Evolutionary conservation across 345 rosid genomes (phyloP).

Genomic region (Clausena lansium): DNA sequence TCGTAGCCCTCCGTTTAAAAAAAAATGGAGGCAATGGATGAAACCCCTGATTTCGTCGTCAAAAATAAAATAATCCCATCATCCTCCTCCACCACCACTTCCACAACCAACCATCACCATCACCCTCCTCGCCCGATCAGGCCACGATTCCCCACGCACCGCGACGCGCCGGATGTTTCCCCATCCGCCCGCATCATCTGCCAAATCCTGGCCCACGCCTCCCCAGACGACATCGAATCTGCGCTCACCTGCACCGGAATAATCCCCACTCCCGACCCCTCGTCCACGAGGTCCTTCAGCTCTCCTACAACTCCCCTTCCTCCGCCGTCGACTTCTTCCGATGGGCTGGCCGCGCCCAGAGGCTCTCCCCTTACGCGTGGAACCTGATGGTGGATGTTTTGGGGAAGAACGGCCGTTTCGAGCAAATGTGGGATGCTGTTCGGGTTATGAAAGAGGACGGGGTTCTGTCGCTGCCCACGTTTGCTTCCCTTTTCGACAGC

Average conservation of each 20-base stretch:
- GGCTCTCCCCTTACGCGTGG: slow-evolving; percentile 42
- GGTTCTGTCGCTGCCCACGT: slow-evolving; percentile 27
- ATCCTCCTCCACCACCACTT: slow-evolving; percentile 13
- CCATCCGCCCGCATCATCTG: slow-evolving; percentile 31
- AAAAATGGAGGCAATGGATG: slow-evolving; percentile 5
- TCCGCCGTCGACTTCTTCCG: slow-evolving; percentile 50
- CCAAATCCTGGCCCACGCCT: slow-evolving; percentile 30
- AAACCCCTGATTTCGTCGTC: neutral
- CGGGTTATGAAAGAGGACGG: slow-evolving; percentile 50
- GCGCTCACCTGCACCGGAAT: slow-evolving; percentile 36
- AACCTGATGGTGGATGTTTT: slow-evolving; percentile 59
- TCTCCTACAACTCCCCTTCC: slow-evolving; percentile 35
- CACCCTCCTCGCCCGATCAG: neutral
- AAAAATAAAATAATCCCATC: slow-evolving; percentile 4
- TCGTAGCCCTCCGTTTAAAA: neutral
- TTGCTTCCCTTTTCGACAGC: slow-evolving; percentile 42
- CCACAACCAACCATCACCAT: neutral
- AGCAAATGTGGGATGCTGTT: slow-evolving; percentile 61
- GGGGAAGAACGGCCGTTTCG: slow-evolving; percentile 47
- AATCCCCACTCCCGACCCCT: slow-evolving; percentile 28
- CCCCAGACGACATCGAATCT: slow-evolving; percentile 34
- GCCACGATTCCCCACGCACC: slow-evolving; percentile 25
- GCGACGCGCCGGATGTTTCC: slow-evolving; percentile 29
- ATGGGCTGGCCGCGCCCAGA: slow-evolving; percentile 38
- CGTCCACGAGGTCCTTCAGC: slow-evolving; percentile 43